Conservation (phyloP, 2,329 filamentous ascomycete species). For the Aspergillus sp. region DNA sequence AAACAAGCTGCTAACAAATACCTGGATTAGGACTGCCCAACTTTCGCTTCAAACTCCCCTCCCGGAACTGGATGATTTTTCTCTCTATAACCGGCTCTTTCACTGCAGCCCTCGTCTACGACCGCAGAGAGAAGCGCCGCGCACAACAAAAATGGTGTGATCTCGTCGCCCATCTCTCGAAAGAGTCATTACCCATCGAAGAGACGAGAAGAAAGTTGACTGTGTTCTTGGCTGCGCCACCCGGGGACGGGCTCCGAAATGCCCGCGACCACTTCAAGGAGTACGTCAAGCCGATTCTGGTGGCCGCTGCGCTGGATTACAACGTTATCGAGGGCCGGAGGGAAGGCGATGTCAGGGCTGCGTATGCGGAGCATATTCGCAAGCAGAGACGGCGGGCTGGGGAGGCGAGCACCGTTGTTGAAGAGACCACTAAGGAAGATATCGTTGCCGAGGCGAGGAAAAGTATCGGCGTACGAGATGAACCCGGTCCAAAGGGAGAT, state of each 20-base stretch:
- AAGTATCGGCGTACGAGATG: conserved; percentile 67
- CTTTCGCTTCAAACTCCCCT: conserved; percentile 80
- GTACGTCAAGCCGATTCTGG: conserved; percentile 90
- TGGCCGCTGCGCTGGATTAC: conserved; percentile 89
- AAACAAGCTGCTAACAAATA: neutral
- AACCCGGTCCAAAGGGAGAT: conserved; percentile 75
- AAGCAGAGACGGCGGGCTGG: conserved; percentile 61
- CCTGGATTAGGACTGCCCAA: conserved; percentile 68
- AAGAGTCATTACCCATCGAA: conserved; percentile 70
- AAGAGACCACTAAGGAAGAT: conserved; percentile 55
- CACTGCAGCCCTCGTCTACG: conserved; percentile 80
- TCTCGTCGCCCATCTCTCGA: conserved; percentile 78
- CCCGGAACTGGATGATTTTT: conserved; percentile 98
- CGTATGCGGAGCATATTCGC: conserved; percentile 81
- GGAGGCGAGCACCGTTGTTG: conserved; percentile 49
- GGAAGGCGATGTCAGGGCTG: conserved; percentile 89
- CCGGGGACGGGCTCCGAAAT: conserved; percentile 76
- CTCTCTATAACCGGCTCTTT: conserved; percentile 75
- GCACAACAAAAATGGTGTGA: conserved; percentile 84
- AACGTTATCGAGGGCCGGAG: conserved; percentile 89
- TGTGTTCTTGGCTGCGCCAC: conserved; percentile 80
- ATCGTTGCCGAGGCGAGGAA: conserved; percentile 63
- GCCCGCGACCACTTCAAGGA: conserved; percentile 96
- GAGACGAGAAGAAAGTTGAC: conserved; percentile 81
- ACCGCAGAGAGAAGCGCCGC: conserved; percentile 84